Percentiles rank a stretch among this genome's conserved stretches.
phyloP scores from a whole-genome alignment of 1,139 yeast genomes.

The Protomyces gravidus region DNA sequence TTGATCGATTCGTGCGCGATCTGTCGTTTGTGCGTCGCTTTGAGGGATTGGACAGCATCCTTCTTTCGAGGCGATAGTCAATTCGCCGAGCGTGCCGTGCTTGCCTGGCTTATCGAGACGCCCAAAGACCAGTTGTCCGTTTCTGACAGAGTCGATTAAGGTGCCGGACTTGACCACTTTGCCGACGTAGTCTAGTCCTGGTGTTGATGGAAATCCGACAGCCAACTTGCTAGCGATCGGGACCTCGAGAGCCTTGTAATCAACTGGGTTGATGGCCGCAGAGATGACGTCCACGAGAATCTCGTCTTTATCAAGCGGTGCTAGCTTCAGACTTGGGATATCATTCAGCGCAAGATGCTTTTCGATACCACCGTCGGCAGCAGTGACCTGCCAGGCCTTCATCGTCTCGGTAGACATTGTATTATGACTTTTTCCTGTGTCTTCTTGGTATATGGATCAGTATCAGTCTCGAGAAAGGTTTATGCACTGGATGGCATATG shows the following conservation, averaged over 20 bases:
- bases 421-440: too few species aligned
- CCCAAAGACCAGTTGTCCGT: slow-evolving; percentile 20
- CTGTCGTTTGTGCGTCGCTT: neutral
- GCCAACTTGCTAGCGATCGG: neutral
- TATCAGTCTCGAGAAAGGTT: too few species aligned
- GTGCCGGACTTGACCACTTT: slow-evolving; percentile 17
- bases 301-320: slow-evolving; percentile 20
- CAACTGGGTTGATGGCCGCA: slow-evolving; percentile 27
- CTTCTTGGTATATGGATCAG: too few species aligned
- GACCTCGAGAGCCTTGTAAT: slow-evolving; percentile 26
- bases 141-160: slow-evolving; percentile 9
- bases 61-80: slow-evolving; percentile 1
- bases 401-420: too few species aligned
- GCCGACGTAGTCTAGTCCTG: slow-evolving; percentile 27
- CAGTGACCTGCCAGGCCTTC: slow-evolving; percentile 18
- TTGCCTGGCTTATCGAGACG: slow-evolving; percentile 4
- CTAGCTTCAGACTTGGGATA: neutral
- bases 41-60: slow-evolving; percentile 11
- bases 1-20: slow-evolving; percentile 9
- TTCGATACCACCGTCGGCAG: slow-evolving; percentile 6
- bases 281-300: slow-evolving; percentile 23
- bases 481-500: too few species aligned
- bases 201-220: slow-evolving; percentile 14
- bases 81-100: slow-evolving; percentile 21
- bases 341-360: slow-evolving; percentile 6